Evolutionary conservation across 2,329 filamentous ascomycete genomes (phyloP), one percentile per base, ranked within the genome.

Genomic region (Seiridium cupressi): DNA sequence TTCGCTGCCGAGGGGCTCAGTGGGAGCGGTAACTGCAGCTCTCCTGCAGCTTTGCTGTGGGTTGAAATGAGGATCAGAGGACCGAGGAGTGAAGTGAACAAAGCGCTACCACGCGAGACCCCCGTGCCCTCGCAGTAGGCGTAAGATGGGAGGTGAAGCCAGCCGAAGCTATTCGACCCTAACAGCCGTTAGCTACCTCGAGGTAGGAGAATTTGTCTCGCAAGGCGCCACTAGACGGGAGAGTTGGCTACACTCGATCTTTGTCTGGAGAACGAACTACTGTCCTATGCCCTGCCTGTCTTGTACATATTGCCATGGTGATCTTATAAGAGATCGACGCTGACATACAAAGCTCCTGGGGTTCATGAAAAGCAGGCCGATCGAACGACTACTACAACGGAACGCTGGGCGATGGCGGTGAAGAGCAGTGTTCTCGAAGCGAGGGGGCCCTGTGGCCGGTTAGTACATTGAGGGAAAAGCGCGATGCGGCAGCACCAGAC

Each of bases 51-150:
- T 62, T 61, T 66, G 64, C 66, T 65, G 64, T 65, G 66, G 26
- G 66, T 62, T 67, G 63, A 71, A 70, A 71, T 71, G 67, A 72
- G 62, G 64, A 63, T 60, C 55, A 65, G 62, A 62, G 51, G 54
- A 62, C 61, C 31, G 31, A 58, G 62, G 62, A 61, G 34, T 53
- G 60, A 60, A 58, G 48, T 36, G n/a, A 11, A 35, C 7, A 31
- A 13, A n/a, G 13, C 48, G n/a, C 13, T 31, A 8, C 18, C 31
- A 32, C 31, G 31, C 34, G 34, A 11, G 13, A 42, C 26, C 10
- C 31, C 36, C 53, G 51, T 8, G 13, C 38, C n/a, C 36, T n/a
- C 7, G 53, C 53, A 49, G 18, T 32, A 58, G 34, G 6, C 32
- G 34, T 51, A 11, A 44, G 56, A 42, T n/a, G 40, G 31, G 6